A percentile compares a stretch with the other conserved stretches of the same genome.
Conservation (phyloP, 2,329 filamentous ascomycete species). For the Pezicula rhizophila region DNA sequence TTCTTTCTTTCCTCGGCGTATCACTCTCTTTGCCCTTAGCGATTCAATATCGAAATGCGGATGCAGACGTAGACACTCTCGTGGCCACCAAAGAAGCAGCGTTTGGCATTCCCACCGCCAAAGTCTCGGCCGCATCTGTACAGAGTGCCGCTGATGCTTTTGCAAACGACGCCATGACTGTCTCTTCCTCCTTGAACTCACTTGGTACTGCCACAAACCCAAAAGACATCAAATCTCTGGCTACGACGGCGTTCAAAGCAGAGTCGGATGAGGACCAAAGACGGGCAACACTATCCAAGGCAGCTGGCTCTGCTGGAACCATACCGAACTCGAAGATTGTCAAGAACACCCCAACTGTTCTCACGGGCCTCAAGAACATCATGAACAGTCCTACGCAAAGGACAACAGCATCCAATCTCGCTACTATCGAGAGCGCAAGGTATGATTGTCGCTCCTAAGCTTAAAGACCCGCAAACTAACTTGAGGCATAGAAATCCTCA, state of each 20-base stretch:
- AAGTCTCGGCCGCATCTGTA: slow-evolving; percentile 6
- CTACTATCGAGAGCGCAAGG: slow-evolving; percentile 13
- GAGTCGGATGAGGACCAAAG: slow-evolving; percentile 20
- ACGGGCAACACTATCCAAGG: slow-evolving; percentile 15
- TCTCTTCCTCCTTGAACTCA: slow-evolving; percentile 17
- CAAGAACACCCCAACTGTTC: slow-evolving; percentile 18
- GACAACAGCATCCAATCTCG: slow-evolving; percentile 6
- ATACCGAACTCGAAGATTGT: slow-evolving; percentile 19
- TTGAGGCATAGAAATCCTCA: slow-evolving; percentile 16
- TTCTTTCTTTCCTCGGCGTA: slow-evolving; percentile 9
- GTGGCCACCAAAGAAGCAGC: too few species aligned
- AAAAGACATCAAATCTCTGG: slow-evolving; percentile 12
- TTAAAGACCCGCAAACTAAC: neutral
- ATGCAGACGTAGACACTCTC: neutral
- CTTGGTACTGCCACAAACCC: slow-evolving; percentile 10
- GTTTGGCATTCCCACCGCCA: too few species aligned
- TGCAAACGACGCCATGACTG: slow-evolving; percentile 20
- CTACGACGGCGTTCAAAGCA: slow-evolving; percentile 16
- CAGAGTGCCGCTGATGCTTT: slow-evolving; percentile 14
- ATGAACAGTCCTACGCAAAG: slow-evolving; percentile 10
- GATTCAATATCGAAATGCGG: neutral
- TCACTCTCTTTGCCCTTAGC: slow-evolving; percentile 8
- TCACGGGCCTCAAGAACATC: slow-evolving; percentile 16
- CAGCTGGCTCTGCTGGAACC: slow-evolving; percentile 14
- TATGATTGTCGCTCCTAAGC: slow-evolving; percentile 1